These are phyloP conservation scores for Cercospora canescens DNA, from an alignment of 2,329 filamentous ascomycete genomes.

Conservation along the genomic window DNA sequence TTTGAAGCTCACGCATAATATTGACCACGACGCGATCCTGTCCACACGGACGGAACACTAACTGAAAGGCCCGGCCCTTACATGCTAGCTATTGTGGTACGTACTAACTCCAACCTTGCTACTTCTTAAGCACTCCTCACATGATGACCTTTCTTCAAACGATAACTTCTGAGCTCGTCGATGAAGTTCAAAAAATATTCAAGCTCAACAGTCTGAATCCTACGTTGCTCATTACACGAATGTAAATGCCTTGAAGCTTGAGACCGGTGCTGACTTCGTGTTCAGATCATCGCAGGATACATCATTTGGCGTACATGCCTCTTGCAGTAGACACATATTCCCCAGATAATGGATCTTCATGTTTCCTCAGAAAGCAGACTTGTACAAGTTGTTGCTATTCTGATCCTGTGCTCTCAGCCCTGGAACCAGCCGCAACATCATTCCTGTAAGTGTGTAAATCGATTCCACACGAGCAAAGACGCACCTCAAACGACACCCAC, in stretches of 20 bases:
- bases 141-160: conserved; percentile 35
- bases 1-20: neutral
- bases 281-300: neutral
- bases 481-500: conserved; percentile 11
- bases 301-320: neutral
- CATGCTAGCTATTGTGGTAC: neutral
- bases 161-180: conserved; percentile 40
- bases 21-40: neutral
- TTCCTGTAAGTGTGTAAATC: neutral
- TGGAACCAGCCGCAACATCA: neutral
- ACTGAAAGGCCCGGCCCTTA: neutral
- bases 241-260: neutral
- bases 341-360: no score
- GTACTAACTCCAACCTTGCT: neutral
- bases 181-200: conserved; percentile 42
- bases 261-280: neutral
- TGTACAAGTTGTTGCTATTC: no score
- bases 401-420: no score
- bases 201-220: conserved; percentile 58
- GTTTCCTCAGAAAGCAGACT: no score
- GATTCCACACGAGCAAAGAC: neutral
- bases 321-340: no score
- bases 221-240: neutral
- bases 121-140: conserved; percentile 1
- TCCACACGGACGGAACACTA: neutral